Base-by-base conservation (phyloP, 2,329 filamentous ascomycete species). In the Fusarium sarcochroum region DNA sequence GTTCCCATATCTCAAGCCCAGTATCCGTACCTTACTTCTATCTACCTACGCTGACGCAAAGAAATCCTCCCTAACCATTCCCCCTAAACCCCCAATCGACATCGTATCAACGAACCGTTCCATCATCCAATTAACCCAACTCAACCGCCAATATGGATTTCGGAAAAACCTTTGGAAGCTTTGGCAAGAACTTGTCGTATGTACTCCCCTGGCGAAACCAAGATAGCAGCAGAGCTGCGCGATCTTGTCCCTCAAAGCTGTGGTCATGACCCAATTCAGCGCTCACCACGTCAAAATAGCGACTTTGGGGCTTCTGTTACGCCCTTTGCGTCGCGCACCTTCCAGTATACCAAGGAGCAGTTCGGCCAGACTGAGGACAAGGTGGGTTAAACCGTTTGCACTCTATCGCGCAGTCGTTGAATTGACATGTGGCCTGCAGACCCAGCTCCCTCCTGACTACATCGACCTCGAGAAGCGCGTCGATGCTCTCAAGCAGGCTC, bases 391-490 rank as follows among this genome's bases (percentile, higher is more conserved):
- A 44, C 30, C 47, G 34, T 61, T 45, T 53, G 46, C 63, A 38
- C 41, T 47, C 53, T 51, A 54, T 63, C 52, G 54, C 40, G 45
- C 66, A 48, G 54, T 35, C 30, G 60, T 67, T 73, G 47, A 73
- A 56, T 48, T 56, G 55, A 63, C 55, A 50, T 52, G 44, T 53
- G 30, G 46, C 25, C 46, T 56, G 65, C 75, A 97, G 93, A 99
- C 96, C 69, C 92, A 98, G 83, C 93, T 99, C 42, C 96, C 96
- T 45, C 91, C 94, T 73, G 96, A 98, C 82, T 99, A 99, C 82
- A 93, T 98, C 79, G 94, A 98, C 82, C 91, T 99, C 66, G 96
- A 99, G 89, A 98, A 98, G 88, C 91, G 95, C 72, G 94, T 98
- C 76, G 96, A 99, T 89, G 96, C 96, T 62, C 86, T 99, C 78